Evolutionary conservation across 805 yeast genomes (phyloP).

Genomic region (Nakazawaea ambrosiae): DNA sequence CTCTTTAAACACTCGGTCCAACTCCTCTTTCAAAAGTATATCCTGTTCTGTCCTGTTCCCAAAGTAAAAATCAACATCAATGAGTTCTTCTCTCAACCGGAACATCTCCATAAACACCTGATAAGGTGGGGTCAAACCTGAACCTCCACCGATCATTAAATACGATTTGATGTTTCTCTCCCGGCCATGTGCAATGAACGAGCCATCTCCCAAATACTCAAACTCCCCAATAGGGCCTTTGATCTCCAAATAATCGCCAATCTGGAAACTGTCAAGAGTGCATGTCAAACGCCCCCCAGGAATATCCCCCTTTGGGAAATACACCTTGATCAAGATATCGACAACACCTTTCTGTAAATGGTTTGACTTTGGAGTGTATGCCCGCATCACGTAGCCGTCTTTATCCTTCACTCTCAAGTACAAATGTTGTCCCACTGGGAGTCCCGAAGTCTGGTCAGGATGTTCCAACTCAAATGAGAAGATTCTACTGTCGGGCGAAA

Average conservation of each 20-base stretch:
- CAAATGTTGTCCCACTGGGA: slow-evolving; percentile 26
- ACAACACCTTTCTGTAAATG: slow-evolving; percentile 21
- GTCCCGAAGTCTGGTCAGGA: slow-evolving; percentile 23
- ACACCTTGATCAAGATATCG: slow-evolving; percentile 25
- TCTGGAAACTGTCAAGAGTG: slow-evolving; percentile 17
- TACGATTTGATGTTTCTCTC: slow-evolving; percentile 18
- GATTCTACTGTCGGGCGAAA: slow-evolving; percentile 24
- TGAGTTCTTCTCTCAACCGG: slow-evolving; percentile 35
- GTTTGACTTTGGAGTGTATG: slow-evolving; percentile 27
- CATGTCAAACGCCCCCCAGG: slow-evolving; percentile 28
- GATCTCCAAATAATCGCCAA: slow-evolving; percentile 20
- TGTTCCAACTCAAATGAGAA: slow-evolving; percentile 23
- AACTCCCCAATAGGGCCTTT: slow-evolving; percentile 27
- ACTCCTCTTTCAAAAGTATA: slow-evolving; percentile 37
- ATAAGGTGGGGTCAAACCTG: slow-evolving; percentile 50
- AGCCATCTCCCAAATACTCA: slow-evolving; percentile 17
- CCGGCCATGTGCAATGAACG: slow-evolving; percentile 9
- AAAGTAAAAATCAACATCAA: slow-evolving; percentile 37
- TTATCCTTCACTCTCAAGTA: slow-evolving; percentile 20
- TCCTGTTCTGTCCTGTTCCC: slow-evolving; percentile 36
- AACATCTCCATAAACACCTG: slow-evolving; percentile 43
- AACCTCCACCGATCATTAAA: slow-evolving; percentile 48
- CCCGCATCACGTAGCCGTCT: slow-evolving; percentile 23
- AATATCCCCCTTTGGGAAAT: slow-evolving; percentile 21
- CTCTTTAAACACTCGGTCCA: slow-evolving; percentile 31